phyloP scores from a whole-genome alignment of 2,329 filamentous ascomycete species.

The Microdochium paspali region DNA sequence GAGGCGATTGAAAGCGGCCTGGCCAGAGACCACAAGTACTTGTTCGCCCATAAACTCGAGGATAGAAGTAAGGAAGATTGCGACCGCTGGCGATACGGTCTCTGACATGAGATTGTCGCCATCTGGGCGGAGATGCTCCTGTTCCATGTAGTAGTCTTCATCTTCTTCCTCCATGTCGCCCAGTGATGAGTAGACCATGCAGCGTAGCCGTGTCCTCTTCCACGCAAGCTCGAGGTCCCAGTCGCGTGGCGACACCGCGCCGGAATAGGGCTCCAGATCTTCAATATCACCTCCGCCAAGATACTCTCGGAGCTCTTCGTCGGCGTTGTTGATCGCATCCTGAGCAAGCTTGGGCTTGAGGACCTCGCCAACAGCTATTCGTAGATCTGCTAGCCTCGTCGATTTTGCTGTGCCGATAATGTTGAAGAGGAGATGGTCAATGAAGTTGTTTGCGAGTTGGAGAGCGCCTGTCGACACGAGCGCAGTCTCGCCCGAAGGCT shows the following conservation, averaged over 20 bases:
- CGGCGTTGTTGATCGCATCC: conserved; percentile 72
- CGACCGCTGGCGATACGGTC: conserved; percentile 77
- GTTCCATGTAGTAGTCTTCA: conserved; percentile 78
- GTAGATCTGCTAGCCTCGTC: conserved; percentile 63
- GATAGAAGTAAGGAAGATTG: conserved; percentile 92
- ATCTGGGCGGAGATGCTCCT: conserved; percentile 59
- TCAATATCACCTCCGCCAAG: conserved; percentile 73
- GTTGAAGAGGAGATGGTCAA: conserved; percentile 88
- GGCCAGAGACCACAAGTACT: conserved; percentile 75
- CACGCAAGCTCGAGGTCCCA: conserved; percentile 92
- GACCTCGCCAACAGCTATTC: conserved; percentile 76
- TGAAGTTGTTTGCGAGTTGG: conserved; percentile 76
- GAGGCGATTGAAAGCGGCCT: conserved; percentile 68
- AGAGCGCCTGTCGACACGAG: conserved; percentile 66
- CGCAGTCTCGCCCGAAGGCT: conserved; percentile 57
- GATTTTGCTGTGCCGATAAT: conserved; percentile 75
- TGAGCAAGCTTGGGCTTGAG: conserved; percentile 82
- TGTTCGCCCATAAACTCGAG: conserved; percentile 92
- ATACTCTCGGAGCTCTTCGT: conserved; percentile 82
- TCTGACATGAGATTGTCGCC: conserved; percentile 50
- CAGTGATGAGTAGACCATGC: conserved; percentile 96
- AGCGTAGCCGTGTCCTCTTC: conserved; percentile 85
- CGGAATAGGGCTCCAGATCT: conserved; percentile 49
- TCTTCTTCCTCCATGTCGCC: conserved; percentile 98
- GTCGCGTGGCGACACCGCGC: conserved; percentile 41